These are phyloP conservation scores for Adansonia digitata DNA, from an alignment of 345 rosid genomes.

Conservation along the genomic window DNA sequence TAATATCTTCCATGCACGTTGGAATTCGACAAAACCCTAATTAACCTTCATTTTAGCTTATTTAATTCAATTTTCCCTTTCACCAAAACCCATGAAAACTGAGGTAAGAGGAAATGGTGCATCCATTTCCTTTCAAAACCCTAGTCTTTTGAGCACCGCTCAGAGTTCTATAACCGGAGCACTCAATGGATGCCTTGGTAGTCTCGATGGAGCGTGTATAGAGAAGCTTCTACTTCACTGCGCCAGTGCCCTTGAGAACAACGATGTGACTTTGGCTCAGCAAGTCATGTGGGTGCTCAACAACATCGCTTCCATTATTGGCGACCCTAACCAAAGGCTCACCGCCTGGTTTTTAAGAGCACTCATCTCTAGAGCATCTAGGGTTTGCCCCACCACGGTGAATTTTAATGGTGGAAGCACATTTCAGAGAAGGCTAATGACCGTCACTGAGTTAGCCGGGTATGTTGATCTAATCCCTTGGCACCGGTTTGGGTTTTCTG, in stretches of 20 bases:
- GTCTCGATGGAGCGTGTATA: slow-evolving; percentile 62
- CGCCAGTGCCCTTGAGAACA: slow-evolving; percentile 59
- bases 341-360: slow-evolving; percentile 59
- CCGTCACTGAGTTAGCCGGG: slow-evolving; percentile 62
- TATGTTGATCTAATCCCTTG: slow-evolving; percentile 74
- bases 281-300: slow-evolving; percentile 88
- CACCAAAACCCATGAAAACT: slow-evolving; percentile 33
- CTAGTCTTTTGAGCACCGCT: slow-evolving; percentile 32
- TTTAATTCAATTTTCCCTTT: not conserved
- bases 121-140: slow-evolving; percentile 40
- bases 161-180: slow-evolving; percentile 45
- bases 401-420: slow-evolving; percentile 34
- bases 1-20: slow-evolving; percentile 24
- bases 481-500: slow-evolving; percentile 70
- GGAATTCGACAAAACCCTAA: slow-evolving; percentile 9
- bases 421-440: slow-evolving; percentile 36
- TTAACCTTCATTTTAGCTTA: not conserved
- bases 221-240: slow-evolving; percentile 74
- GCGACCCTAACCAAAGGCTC: slow-evolving; percentile 69
- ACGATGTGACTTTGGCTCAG: slow-evolving; percentile 65
- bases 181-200: slow-evolving; percentile 55
- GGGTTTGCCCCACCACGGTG: slow-evolving; percentile 47
- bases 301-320: slow-evolving; percentile 56
- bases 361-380: slow-evolving; percentile 55
- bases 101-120: slow-evolving; percentile 36